phyloP scores from a whole-genome alignment of 345 rosid genomes.

The Populus simonii region DNA sequence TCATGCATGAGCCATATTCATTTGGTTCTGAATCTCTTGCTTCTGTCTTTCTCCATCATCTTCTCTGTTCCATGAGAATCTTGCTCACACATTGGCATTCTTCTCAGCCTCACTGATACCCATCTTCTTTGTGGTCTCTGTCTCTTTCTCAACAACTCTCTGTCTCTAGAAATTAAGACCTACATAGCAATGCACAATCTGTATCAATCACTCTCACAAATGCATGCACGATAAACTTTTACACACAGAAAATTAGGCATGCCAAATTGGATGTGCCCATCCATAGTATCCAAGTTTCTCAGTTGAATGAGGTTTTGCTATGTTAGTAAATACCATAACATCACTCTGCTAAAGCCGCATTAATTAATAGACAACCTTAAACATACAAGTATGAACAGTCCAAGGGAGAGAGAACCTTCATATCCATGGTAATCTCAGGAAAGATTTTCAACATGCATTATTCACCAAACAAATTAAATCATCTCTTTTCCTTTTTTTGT shows the following conservation, averaged over 20 bases:
- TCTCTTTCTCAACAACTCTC: conserved; percentile 84
- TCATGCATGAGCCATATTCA: conserved; percentile 75
- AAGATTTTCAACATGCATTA: neutral
- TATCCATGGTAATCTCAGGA: neutral
- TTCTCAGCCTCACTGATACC: conserved; percentile 94
- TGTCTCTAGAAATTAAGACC: conserved; percentile 86
- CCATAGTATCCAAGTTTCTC: neutral
- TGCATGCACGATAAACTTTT: neutral
- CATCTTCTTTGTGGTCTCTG: conserved; percentile 82
- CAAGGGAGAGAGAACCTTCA: neutral
- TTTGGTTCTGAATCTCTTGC: conserved; percentile 79
- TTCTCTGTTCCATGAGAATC: conserved; percentile 84
- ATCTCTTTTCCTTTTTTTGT: neutral
- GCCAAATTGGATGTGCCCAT: neutral
- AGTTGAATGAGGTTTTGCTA: neutral
- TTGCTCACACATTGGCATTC: conserved; percentile 72
- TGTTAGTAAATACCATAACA: neutral
- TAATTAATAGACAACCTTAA: neutral
- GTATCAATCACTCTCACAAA: neutral
- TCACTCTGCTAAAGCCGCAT: neutral
- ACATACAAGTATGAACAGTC: neutral
- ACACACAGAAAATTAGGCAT: neutral
- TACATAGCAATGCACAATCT: conserved; percentile 19
- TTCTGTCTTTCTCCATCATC: conserved; percentile 81
- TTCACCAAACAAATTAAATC: neutral